Percentiles rank a stretch among this genome's conserved stretches.
These are phyloP conservation scores for Syncephalastrum contaminatum DNA, from an alignment of 371 early-diverging fungal species.

Conservation along the genomic window DNA sequence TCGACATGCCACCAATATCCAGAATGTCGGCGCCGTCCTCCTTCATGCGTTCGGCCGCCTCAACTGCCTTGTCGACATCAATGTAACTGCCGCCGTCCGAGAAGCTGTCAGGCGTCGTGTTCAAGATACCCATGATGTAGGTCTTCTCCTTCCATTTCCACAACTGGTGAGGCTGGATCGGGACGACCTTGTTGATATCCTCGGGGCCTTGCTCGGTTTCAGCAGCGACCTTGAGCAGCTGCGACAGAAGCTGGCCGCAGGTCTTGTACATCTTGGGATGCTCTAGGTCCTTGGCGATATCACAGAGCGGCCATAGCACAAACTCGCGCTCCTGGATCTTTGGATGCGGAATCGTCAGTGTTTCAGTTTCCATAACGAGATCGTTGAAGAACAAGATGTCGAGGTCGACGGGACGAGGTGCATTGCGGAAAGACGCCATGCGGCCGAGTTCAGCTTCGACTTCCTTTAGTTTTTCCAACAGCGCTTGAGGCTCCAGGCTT, in stretches of 20 bases:
- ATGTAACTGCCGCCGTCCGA: constrained; percentile 86
- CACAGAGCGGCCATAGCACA: constrained; percentile 92
- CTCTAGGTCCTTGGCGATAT: constrained; percentile 87
- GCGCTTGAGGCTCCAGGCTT: constrained; percentile 66
- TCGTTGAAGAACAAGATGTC: constrained; percentile 93
- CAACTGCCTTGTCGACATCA: constrained; percentile 67
- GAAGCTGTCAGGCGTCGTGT: constrained; percentile 97
- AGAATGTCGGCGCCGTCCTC: constrained; percentile 88
- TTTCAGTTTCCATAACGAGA: constrained; percentile 66
- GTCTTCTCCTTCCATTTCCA: constrained; percentile 73
- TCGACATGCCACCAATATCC: constrained; percentile 96
- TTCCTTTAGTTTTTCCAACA: constrained; percentile 80
- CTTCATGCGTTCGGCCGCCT: constrained; percentile 70
- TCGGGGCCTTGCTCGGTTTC: constrained; percentile 38
- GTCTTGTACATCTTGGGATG: constrained; percentile 88
- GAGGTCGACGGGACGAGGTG: constrained; percentile 92
- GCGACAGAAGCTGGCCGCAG: constrained; percentile 73
- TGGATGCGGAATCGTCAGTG: constrained; percentile 87
- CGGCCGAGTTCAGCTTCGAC: constrained; percentile 86
- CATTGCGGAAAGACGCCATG: constrained; percentile 70
- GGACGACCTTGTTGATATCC: constrained; percentile 69
- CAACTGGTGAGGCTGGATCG: constrained; percentile 41
- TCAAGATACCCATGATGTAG: constrained; percentile 94
- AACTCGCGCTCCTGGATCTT: constrained; percentile 91
- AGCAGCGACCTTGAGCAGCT: constrained; percentile 63